Percentiles rank a stretch among this genome's conserved stretches.
Evolutionary conservation across 768 basidiomycete genomes (phyloP).

Genomic region (Mycena alexandri): DNA sequence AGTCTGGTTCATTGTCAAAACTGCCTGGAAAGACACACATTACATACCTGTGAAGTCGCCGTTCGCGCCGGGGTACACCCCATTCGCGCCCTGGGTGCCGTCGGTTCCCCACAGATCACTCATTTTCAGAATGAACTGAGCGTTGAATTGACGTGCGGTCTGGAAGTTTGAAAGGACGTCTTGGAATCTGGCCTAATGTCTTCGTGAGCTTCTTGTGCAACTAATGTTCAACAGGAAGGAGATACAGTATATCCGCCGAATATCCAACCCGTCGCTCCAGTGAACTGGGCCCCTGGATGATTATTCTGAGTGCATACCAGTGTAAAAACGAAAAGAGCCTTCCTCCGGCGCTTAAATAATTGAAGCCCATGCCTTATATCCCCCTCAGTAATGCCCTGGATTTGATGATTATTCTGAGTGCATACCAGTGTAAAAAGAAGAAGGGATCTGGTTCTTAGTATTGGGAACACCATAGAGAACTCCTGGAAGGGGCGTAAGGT

Average conservation of each 20-base stretch:
- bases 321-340: too few relatives aligned
- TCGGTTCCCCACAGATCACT: slow-evolving; percentile 42
- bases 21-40: not conserved
- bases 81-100: slow-evolving; percentile 38
- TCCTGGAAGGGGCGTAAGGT: not conserved
- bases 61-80: slow-evolving; percentile 37
- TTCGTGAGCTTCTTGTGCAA: not conserved
- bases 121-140: slow-evolving; percentile 41
- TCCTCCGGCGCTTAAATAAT: slow-evolving; percentile 40
- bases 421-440: slow-evolving; percentile 34
- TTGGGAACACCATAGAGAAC: slow-evolving; percentile 37
- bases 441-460: slow-evolving; percentile 33
- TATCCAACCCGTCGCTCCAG: slow-evolving; percentile 36
- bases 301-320: too few relatives aligned
- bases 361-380: slow-evolving; percentile 40
- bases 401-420: not conserved
- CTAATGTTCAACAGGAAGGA: too few relatives aligned
- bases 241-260: slow-evolving; percentile 35
- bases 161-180: slow-evolving; percentile 40
- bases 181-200: slow-evolving; percentile 34
- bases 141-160: slow-evolving; percentile 36
- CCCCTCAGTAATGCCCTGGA: not conserved
- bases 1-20: not conserved
- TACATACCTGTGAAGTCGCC: slow-evolving; percentile 22
- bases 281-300: slow-evolving; percentile 38